A percentile compares a stretch with the other conserved stretches of the same genome.
Evolutionary conservation across 2,329 filamentous ascomycete genomes (phyloP).

Genomic region (Thermomyces lanuginosus): DNA sequence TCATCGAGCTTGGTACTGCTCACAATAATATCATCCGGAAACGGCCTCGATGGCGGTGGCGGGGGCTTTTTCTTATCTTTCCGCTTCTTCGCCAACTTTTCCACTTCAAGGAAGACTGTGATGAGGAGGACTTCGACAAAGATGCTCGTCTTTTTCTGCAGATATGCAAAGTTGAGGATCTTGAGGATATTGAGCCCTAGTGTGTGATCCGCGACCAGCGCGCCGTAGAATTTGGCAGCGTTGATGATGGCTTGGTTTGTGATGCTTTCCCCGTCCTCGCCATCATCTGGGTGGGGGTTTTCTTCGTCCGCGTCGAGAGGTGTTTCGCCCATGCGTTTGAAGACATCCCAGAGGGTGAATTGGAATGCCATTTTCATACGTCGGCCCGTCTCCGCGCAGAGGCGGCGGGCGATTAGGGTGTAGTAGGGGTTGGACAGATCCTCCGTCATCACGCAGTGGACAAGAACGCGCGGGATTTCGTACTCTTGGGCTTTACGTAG

Average conservation of each 20-base stretch:
- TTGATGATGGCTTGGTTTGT: conserved; percentile 47
- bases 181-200: conserved; percentile 43
- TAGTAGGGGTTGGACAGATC: conserved; percentile 85
- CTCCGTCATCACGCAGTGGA: conserved; percentile 76
- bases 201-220: conserved; percentile 43
- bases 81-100: conserved; percentile 6
- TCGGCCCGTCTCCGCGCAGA: conserved; percentile 51
- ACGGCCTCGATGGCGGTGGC: too few relatives aligned
- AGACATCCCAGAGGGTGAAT: conserved; percentile 71
- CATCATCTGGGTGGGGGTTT: conserved; percentile 41
- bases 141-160: conserved; percentile 57
- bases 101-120: conserved; percentile 41
- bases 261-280: conserved; percentile 28
- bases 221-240: conserved; percentile 49
- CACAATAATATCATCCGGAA: too few relatives aligned
- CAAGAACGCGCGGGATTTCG: conserved; percentile 72
- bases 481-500: conserved; percentile 73
- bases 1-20: too few relatives aligned
- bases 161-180: conserved; percentile 56
- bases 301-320: conserved; percentile 43
- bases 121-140: conserved; percentile 73
- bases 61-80: conserved; percentile 8
- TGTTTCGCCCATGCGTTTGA: conserved; percentile 69
- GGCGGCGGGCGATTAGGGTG: conserved; percentile 60
- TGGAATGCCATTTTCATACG: conserved; percentile 72